phyloP scores from a whole-genome alignment of 257 asterid species.

The Oldenlandia corymbosa region DNA sequence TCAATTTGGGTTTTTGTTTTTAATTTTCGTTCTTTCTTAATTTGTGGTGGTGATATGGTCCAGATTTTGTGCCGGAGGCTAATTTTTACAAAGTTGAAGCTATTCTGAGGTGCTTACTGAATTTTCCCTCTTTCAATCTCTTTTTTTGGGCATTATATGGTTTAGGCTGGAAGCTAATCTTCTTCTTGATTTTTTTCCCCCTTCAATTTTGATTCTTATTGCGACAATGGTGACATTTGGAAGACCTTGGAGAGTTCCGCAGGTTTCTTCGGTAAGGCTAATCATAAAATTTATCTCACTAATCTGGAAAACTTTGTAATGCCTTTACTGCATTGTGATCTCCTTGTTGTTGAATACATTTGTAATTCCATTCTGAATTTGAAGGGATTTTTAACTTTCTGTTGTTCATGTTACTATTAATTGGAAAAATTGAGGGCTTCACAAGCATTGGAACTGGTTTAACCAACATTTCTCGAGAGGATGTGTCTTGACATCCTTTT shows the following conservation, averaged over 20 bases:
- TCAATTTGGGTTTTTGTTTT: neutral
- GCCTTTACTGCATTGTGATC: too few species aligned
- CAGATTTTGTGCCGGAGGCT: constrained; percentile 68
- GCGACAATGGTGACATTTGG: constrained; percentile 26
- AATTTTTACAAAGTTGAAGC: constrained; percentile 89
- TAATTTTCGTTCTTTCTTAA: neutral
- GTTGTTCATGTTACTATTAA: too few species aligned
- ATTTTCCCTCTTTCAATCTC: neutral
- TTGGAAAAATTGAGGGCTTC: too few species aligned
- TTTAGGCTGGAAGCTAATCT: neutral
- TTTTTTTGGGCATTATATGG: neutral
- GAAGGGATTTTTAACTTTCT: too few species aligned
- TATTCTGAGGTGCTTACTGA: constrained; percentile 55
- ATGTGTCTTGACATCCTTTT: too few species aligned
- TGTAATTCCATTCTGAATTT: too few species aligned
- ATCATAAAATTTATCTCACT: too few species aligned
- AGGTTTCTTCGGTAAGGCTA: constrained; percentile 81
- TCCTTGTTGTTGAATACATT: too few species aligned
- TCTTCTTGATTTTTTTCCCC: neutral
- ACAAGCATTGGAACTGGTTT: too few species aligned
- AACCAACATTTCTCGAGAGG: too few species aligned
- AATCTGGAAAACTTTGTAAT: too few species aligned
- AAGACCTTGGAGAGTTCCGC: constrained; percentile 92
- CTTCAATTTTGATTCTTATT: constrained; percentile 3
- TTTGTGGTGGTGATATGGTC: constrained; percentile 5